Percentiles rank a stretch among this genome's conserved stretches.
phyloP scores from a whole-genome alignment of 495 filamentous ascomycete genomes.

The Paragyromitra xinjiangensis region DNA sequence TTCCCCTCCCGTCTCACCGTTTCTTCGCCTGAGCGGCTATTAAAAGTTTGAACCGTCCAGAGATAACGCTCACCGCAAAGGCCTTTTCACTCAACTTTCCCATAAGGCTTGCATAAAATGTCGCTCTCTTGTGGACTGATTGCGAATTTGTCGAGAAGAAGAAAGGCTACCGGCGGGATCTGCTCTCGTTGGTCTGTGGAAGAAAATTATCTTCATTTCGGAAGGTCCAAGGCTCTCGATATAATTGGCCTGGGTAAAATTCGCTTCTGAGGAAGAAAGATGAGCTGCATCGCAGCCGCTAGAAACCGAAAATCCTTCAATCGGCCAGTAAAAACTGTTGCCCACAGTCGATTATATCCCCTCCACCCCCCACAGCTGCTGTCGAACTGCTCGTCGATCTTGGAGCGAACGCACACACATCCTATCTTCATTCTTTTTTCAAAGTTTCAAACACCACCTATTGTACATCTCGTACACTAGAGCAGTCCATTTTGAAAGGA shows the following conservation, averaged over 20 bases:
- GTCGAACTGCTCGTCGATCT: conserved; percentile 4
- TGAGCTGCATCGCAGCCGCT: conserved; percentile 20
- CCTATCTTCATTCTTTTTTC: conserved; percentile 8
- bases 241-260: background rate
- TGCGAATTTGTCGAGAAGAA: conserved; percentile 8
- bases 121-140: background rate
- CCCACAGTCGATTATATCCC: background rate
- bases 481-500: conserved; percentile 36
- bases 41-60: background rate
- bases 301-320: background rate
- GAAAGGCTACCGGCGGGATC: background rate
- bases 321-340: background rate
- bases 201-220: background rate
- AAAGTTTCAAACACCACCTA: conserved; percentile 2
- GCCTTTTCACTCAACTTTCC: conserved; percentile 9
- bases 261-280: conserved; percentile 15
- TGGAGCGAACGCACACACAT: background rate
- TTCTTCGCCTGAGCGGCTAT: background rate
- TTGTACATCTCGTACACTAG: conserved; percentile 11
- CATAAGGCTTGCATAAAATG: conserved; percentile 15
- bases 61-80: conserved; percentile 19
- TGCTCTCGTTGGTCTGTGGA: background rate
- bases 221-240: conserved; percentile 9
- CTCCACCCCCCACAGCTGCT: background rate
- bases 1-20: background rate